Evolutionary conservation across 148 eudicot species (phyloP).

Genomic region (Cornus controversa): DNA sequence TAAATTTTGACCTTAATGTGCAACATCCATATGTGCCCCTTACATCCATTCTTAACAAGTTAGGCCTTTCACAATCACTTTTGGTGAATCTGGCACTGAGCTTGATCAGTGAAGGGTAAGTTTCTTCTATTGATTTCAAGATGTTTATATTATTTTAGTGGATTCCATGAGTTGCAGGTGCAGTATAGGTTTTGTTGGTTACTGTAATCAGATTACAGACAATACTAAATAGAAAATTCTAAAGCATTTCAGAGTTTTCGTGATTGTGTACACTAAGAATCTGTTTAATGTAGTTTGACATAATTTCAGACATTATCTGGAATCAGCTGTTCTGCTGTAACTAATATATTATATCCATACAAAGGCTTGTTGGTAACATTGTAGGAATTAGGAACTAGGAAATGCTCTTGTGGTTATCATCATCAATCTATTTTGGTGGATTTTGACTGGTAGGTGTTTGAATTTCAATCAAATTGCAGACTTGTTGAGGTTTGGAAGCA

Average conservation of each 20-base stretch:
- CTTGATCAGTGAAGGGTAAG: conserved; percentile 96
- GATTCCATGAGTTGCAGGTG: conserved; percentile 13
- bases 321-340: neutral
- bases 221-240: too few relatives aligned
- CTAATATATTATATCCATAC: neutral
- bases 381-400: too few relatives aligned
- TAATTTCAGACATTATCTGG: neutral
- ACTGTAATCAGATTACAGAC: too few relatives aligned
- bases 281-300: conserved; percentile 7
- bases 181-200: neutral
- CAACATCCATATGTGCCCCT: conserved; percentile 92
- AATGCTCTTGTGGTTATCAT: neutral
- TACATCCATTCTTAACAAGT: conserved; percentile 73
- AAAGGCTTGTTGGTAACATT: neutral
- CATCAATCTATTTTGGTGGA: conserved; percentile 2
- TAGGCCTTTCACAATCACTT: conserved; percentile 78
- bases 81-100: conserved; percentile 76
- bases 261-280: conserved; percentile 1
- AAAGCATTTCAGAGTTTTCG: neutral
- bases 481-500: conserved; percentile 7
- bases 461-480: conserved; percentile 15
- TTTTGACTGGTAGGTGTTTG: conserved; percentile 8
- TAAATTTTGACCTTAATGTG: conserved; percentile 87
- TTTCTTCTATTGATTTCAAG: conserved; percentile 12
- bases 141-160: conserved; percentile 5